A percentile compares a stretch with the other conserved stretches of the same genome.
phyloP scores from a whole-genome alignment of 108 stramenopile species.

The Skeletonema potamos region DNA sequence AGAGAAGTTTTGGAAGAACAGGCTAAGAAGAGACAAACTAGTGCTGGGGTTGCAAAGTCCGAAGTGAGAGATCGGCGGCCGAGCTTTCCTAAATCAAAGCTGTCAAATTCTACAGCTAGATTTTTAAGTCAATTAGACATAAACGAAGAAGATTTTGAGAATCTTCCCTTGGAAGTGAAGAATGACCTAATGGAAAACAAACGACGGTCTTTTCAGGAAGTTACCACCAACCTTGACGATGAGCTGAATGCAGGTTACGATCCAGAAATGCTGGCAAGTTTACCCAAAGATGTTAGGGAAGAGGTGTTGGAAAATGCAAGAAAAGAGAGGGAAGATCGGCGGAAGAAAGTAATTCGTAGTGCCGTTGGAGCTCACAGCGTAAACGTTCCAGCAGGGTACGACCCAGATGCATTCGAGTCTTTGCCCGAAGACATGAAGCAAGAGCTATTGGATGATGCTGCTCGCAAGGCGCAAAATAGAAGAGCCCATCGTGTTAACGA shows the following conservation, averaged over 20 bases:
- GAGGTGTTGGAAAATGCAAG: conserved; percentile 28
- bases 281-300: conserved; percentile 23
- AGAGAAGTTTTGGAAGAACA: conserved; percentile 25
- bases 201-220: neutral
- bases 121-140: conserved; percentile 24
- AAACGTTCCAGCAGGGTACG: conserved; percentile 31
- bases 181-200: conserved; percentile 34
- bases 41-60: neutral
- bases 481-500: neutral
- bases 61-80: neutral
- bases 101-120: conserved; percentile 8
- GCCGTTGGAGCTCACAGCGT: conserved; percentile 28
- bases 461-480: neutral
- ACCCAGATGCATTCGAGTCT: conserved; percentile 36
- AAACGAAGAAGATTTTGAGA: conserved; percentile 12
- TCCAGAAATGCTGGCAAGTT: conserved; percentile 27
- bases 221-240: neutral
- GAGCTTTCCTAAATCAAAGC: neutral
- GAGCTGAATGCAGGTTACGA: conserved; percentile 6
- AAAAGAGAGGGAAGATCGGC: conserved; percentile 7
- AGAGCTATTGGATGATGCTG: conserved; percentile 30
- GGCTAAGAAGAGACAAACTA: conserved; percentile 1
- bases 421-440: conserved; percentile 28
- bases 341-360: conserved; percentile 1
- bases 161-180: conserved; percentile 17